Base-by-base conservation (phyloP, 1,139 yeast genomes). In the Maudiozyma humilis region DNA sequence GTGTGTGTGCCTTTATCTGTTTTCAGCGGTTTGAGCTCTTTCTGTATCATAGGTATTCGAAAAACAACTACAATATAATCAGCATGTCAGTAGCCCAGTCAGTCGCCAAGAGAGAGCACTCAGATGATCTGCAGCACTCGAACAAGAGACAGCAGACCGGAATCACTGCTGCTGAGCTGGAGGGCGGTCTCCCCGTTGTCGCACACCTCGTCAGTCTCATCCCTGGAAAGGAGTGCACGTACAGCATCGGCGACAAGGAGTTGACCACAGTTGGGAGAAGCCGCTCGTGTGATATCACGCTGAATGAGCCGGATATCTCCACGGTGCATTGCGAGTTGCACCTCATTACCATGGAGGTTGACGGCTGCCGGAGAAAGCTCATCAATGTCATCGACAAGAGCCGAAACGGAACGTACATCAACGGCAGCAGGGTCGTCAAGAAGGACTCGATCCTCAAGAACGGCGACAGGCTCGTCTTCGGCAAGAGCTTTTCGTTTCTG, bases 371-470 rank as follows among this genome's bases (percentile, higher is more conserved):
- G 15, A 60, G 69, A 25, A 74, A 71, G 40, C 63, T 74, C 38
- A 60, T 79, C 32, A 72, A 73, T 48, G 55, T 81, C 16, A 69
- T 75, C 2, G 89, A 82, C 58, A 54, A 69, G 38, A 79, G 87
- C 51, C 68, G 84, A 4, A 82, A 82, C 56, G 91, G 91, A 1
- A 75, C 85, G 0, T 79, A 67, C 51, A 67, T 82, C 14, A 83
- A 82, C 54, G 84, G 77, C 14, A 73, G 71, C 34, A 58, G 68
- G 38, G 55, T 81, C 2, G 79, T 79, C 0, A 72, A 69, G 13
- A 70, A 73, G 18, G 70, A 69, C 32, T 65, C 67, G 7, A 57
- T 81, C 23, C 58, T 81, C 42, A 71, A 75, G 47, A 76, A 80
- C 51, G 89, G 89, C 3, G 89, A 82, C 57, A 73, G 72, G 49